These are phyloP conservation scores for Elsinoe fawcettii DNA, from an alignment of 2,329 filamentous ascomycete genomes.

Conservation along the genomic window DNA sequence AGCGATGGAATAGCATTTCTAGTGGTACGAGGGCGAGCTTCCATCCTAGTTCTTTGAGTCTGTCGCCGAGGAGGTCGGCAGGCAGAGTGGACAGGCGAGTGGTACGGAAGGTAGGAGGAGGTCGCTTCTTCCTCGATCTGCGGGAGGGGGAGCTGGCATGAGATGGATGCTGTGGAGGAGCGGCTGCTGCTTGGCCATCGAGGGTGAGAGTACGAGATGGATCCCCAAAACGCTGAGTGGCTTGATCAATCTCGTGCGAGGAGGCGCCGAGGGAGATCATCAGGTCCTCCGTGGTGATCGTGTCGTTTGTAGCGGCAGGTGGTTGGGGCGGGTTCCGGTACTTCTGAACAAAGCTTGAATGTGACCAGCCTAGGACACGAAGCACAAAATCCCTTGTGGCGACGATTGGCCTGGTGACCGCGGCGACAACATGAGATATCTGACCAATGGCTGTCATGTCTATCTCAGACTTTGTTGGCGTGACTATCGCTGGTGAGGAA, in stretches of 20 bases:
- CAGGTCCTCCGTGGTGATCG: background rate
- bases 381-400: background rate
- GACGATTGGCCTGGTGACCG: background rate
- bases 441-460: background rate
- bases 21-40: constrained; percentile 1
- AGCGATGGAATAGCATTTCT: constrained; percentile 3
- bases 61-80: constrained; percentile 7
- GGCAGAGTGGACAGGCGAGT: constrained; percentile 6
- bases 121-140: background rate
- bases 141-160: background rate
- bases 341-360: background rate
- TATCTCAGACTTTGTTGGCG: background rate
- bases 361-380: background rate
- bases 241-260: background rate
- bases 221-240: background rate
- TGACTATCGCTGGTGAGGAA: background rate
- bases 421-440: background rate
- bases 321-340: background rate
- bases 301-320: background rate
- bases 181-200: background rate
- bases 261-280: constrained; percentile 4
- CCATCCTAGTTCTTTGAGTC: background rate
- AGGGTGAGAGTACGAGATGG: background rate
- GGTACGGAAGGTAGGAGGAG: background rate
- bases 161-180: too few species aligned